These are phyloP conservation scores for Batkoa obscura DNA, from an alignment of 371 early-diverging fungal species.

Conservation along the genomic window DNA sequence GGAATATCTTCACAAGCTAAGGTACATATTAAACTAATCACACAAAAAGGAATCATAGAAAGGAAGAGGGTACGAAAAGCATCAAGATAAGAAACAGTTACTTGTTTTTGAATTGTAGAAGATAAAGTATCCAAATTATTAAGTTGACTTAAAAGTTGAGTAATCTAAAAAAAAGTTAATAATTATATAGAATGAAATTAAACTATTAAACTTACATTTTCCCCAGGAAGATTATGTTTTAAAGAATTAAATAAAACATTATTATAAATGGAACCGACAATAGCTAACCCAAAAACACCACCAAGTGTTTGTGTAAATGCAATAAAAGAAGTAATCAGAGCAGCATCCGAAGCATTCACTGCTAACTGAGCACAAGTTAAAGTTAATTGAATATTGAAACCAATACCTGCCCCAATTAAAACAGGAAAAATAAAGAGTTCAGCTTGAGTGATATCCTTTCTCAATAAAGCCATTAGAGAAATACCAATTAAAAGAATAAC, in stretches of 20 bases:
- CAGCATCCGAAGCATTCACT: conserved; percentile 23
- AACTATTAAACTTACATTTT: too few species aligned
- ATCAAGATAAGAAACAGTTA: too few species aligned
- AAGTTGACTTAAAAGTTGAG: too few species aligned
- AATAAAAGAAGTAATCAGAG: conserved; percentile 33
- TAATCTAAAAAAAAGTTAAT: too few species aligned
- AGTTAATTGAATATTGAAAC: conserved; percentile 32
- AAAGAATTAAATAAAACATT: not conserved
- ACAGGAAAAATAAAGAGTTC: not conserved
- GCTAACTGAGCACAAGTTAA: conserved; percentile 36
- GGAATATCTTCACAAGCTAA: too few species aligned
- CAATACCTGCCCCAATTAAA: conserved; percentile 30
- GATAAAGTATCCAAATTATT: too few species aligned
- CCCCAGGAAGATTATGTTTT: too few species aligned
- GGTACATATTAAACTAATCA: too few species aligned
- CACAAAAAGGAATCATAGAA: too few species aligned
- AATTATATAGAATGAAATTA: too few species aligned
- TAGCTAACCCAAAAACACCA: conserved; percentile 28
- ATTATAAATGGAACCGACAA: conserved; percentile 12
- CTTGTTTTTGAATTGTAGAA: too few species aligned
- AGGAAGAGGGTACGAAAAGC: too few species aligned
- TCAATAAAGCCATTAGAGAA: conserved; percentile 10
- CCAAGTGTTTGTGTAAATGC: conserved; percentile 40
- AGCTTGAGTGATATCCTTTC: not conserved
- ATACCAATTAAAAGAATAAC: conserved; percentile 17